phyloP scores from a whole-genome alignment of 2,329 filamentous ascomycete genomes.

The Chaetomiaceae sp. region DNA sequence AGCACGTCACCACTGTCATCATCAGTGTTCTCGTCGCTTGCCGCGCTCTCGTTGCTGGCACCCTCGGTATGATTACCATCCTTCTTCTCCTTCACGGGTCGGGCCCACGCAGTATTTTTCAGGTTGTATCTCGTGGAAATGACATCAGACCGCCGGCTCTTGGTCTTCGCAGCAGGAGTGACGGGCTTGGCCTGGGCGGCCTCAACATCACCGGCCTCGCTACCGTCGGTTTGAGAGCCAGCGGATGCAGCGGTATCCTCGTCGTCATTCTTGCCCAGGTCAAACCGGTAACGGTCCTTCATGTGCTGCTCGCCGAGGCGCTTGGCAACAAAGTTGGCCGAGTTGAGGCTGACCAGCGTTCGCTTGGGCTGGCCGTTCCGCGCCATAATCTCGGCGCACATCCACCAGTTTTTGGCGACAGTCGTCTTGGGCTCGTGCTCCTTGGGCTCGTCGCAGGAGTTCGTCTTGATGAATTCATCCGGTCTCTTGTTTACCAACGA shows the following conservation, averaged over 20 bases:
- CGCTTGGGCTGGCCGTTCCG: conserved; percentile 32
- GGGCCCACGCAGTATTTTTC: neutral
- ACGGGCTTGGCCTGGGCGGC: neutral
- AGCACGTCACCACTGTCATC: too few species aligned
- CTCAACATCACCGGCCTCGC: neutral
- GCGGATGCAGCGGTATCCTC: neutral
- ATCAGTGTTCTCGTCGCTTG: neutral
- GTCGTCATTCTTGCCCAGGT: conserved; percentile 8
- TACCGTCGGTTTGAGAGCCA: neutral
- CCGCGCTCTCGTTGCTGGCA: neutral
- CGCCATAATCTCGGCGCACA: conserved; percentile 25
- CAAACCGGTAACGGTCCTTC: conserved; percentile 18
- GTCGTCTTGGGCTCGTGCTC: conserved; percentile 13
- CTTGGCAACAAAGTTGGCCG: conserved; percentile 43
- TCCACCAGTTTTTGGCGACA: conserved; percentile 17
- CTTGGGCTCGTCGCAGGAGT: conserved; percentile 20
- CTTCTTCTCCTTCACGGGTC: neutral
- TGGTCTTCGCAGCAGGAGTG: neutral
- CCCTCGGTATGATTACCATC: too few species aligned
- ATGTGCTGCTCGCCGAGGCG: conserved; percentile 27
- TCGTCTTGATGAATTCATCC: conserved; percentile 18
- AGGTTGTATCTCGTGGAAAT: neutral
- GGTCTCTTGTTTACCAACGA: neutral
- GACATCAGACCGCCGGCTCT: neutral
- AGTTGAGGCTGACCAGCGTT: conserved; percentile 50